A percentile compares a stretch with the other conserved stretches of the same genome.
Conservation (phyloP, 148 eudicot species). For the Arctostaphylos glauca region DNA sequence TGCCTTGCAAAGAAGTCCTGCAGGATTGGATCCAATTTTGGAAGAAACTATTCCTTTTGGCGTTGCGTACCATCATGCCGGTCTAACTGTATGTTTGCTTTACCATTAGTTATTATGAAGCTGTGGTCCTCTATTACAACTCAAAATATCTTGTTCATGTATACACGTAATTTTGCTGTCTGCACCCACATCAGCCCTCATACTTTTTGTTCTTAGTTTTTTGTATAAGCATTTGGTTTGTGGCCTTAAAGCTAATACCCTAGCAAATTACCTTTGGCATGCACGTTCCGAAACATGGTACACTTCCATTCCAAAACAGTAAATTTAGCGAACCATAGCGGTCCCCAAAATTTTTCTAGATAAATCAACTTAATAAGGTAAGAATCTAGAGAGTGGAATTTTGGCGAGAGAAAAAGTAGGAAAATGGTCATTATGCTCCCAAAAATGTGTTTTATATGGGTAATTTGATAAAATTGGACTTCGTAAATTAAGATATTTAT, state of each 20-base stretch:
- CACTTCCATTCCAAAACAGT: too few relatives aligned
- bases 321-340: too few relatives aligned
- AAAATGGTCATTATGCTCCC: too few relatives aligned
- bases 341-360: too few relatives aligned
- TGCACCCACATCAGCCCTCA: neutral
- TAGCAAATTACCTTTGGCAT: too few relatives aligned
- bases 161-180: neutral
- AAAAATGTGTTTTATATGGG: too few relatives aligned
- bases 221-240: constrained; percentile 4
- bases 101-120: neutral
- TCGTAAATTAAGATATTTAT: too few relatives aligned
- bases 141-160: neutral
- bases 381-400: too few relatives aligned
- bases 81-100: constrained; percentile 73
- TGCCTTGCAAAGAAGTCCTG: constrained; percentile 80
- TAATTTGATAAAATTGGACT: too few relatives aligned
- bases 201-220: neutral
- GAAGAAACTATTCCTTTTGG: constrained; percentile 92
- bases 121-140: neutral
- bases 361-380: too few relatives aligned
- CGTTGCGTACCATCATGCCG: constrained; percentile 99
- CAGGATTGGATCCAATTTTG: constrained; percentile 86
- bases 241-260: neutral
- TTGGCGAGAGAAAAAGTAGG: too few relatives aligned
- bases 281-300: too few relatives aligned